A percentile compares a stretch with the other conserved stretches of the same genome.
These are phyloP conservation scores for Pyrenula massariospora DNA, from an alignment of 495 filamentous ascomycete genomes.

Conservation along the genomic window DNA sequence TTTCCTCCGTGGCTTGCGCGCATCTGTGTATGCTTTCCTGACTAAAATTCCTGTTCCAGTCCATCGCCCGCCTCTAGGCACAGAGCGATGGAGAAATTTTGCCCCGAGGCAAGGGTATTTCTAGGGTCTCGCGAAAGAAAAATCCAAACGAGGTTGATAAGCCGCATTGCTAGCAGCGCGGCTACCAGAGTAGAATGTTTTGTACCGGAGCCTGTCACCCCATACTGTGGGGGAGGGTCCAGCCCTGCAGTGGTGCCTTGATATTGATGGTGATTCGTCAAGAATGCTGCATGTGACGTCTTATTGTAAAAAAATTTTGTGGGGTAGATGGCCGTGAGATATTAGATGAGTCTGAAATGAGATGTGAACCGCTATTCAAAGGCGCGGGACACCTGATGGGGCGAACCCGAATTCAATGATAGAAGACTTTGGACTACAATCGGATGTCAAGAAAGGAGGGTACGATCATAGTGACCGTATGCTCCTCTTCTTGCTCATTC, in stretches of 20 bases:
- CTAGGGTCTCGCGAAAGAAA: not conserved
- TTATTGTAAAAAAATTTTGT: too few species aligned
- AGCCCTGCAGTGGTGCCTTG: not conserved
- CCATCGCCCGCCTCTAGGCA: not conserved
- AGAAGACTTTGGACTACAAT: too few species aligned
- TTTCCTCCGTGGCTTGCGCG: not conserved
- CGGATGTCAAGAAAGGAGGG: too few species aligned
- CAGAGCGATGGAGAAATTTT: not conserved
- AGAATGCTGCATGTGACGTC: too few species aligned
- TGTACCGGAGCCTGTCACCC: not conserved
- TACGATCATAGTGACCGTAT: conserved; percentile 34
- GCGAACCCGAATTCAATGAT: too few species aligned
- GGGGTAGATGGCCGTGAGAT: not conserved
- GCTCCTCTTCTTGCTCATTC: conserved; percentile 39
- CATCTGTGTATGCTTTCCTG: not conserved
- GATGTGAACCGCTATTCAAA: too few species aligned
- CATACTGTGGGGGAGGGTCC: not conserved
- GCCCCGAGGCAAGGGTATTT: not conserved
- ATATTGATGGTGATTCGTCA: not conserved
- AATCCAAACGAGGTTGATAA: not conserved
- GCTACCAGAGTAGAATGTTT: not conserved
- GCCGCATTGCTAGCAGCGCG: not conserved
- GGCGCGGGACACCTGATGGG: too few species aligned
- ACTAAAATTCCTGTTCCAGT: not conserved
- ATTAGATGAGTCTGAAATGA: not conserved